Evolutionary conservation across 31 red algal genomes (phyloP), one percentile per base, ranked within the genome.

Genomic region (Odonthalia washingtoniensis): DNA sequence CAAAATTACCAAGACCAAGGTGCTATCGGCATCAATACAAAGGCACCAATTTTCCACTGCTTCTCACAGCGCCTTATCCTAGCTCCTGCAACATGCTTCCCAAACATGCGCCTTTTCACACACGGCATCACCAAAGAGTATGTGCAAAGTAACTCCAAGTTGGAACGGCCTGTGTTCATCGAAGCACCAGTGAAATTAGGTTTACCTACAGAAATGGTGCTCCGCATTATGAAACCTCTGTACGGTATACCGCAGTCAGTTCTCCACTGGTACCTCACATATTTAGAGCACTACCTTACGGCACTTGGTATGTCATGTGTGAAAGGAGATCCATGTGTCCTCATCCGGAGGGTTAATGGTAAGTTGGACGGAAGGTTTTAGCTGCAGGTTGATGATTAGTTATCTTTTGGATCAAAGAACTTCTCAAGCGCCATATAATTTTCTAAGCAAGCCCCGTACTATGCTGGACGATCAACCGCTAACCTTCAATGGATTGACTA

Each of bases 371-470:
- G 81, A 74, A 1, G 70, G 3, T 40, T 72, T 5, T 41, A 70
- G 1, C 28, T 87, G 2, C 72, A 87, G 39, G 84, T 87, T 1
- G 84, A 87, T 78, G 84, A 87, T 35, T 30, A 37, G 1, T 87
- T 76, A 35, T 53, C 52, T 26, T n/a, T 61, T 45, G 84, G 73
- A 1, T 78, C 73, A 30, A 1, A 26, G 2, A 16, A 1, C 3
- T 87, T 87, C 61, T 53, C 77, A 76, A 34, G 1, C 3, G 0
- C 67, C 39, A 31, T n/a, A 46, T 16, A 30, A 9, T 9, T 87
- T 87, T 49, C 43, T 75, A 21, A 44, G 38, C 6, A 87, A 87
- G 72, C 84, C 84, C n/a, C n/a, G n/a, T n/a, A n/a, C n/a, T n/a
- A n/a, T n/a, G n/a, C n/a, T n/a, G n/a, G n/a, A n/a, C n/a, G n/a